Conservation (phyloP, 768 basidiomycete species). For the Lactarius pseudohatsudake region DNA sequence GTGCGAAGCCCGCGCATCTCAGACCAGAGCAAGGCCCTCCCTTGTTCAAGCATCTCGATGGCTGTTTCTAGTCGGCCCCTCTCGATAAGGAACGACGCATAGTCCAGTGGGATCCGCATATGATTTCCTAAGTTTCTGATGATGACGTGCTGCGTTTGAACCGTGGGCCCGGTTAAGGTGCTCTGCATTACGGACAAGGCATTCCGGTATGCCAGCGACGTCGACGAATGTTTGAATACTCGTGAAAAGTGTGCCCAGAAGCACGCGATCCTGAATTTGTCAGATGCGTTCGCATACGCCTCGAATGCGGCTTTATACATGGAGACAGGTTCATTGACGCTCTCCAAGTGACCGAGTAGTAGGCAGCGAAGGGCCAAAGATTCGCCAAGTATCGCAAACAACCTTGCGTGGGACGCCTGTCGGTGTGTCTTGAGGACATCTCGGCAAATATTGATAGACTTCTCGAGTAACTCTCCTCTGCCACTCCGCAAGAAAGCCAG, state of each 20-base stretch:
- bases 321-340: background rate
- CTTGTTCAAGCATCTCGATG: constrained; percentile 27
- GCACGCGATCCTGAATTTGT: background rate
- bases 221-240: background rate
- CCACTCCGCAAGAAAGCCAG: constrained; percentile 1
- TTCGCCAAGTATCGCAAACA: background rate
- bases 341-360: background rate
- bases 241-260: background rate
- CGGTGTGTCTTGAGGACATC: background rate
- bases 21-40: constrained; percentile 20
- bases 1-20: constrained; percentile 22
- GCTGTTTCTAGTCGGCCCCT: constrained; percentile 3
- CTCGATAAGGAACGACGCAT: constrained; percentile 8
- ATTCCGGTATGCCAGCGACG: constrained; percentile 1
- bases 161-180: background rate
- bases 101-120: constrained; percentile 1
- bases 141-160: constrained; percentile 7
- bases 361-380: constrained; percentile 3
- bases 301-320: constrained; percentile 4
- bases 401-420: background rate
- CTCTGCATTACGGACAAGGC: constrained; percentile 4
- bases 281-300: background rate
- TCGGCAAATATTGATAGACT: constrained; percentile 11
- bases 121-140: background rate
- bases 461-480: constrained; percentile 2